These are phyloP conservation scores for Piper betle DNA, from an alignment of 164 flowering plant species.

Conservation along the genomic window DNA sequence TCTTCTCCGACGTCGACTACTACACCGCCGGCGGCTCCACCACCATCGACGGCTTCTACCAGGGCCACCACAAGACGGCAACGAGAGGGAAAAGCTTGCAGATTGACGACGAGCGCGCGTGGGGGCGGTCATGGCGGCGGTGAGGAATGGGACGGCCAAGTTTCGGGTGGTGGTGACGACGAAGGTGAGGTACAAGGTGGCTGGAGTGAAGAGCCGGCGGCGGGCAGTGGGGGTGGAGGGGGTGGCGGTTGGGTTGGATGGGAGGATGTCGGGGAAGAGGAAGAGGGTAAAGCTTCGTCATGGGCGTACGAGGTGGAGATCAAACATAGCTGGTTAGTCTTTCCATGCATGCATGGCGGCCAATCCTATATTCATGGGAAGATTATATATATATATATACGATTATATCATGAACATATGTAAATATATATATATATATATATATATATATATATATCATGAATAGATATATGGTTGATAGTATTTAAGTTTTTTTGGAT, in stretches of 20 bases:
- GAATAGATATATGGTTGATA: too few relatives aligned
- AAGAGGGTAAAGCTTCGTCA: slow-evolving; percentile 17
- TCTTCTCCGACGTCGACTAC: slow-evolving; percentile 6
- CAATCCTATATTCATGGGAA: too few relatives aligned
- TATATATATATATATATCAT: too few relatives aligned
- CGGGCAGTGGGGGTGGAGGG: slow-evolving; percentile 15
- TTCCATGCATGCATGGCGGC: too few relatives aligned
- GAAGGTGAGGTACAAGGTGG: slow-evolving; percentile 9
- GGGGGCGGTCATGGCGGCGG: slow-evolving; percentile 3
- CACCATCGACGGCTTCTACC: slow-evolving; percentile 9
- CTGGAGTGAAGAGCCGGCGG: slow-evolving; percentile 14
- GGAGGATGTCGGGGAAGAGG: slow-evolving; percentile 31
- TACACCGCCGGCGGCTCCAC: slow-evolving; percentile 9
- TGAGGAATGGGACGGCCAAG: slow-evolving; percentile 14
- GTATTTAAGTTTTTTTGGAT: background rate
- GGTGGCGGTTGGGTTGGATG: slow-evolving; percentile 21
- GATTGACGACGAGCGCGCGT: background rate
- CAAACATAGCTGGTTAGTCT: too few relatives aligned
- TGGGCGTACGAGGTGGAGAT: slow-evolving; percentile 9
- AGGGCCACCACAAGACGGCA: slow-evolving; percentile 5
- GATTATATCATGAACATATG: too few relatives aligned
- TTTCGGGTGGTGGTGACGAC: slow-evolving; percentile 14
- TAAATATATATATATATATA: too few relatives aligned
- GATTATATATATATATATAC: too few relatives aligned
- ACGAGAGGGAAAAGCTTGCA: background rate